Evolutionary conservation across 345 rosid species (phyloP), one percentile per base, ranked within the genome.

Genomic region (Aquilaria yunnanensis): DNA sequence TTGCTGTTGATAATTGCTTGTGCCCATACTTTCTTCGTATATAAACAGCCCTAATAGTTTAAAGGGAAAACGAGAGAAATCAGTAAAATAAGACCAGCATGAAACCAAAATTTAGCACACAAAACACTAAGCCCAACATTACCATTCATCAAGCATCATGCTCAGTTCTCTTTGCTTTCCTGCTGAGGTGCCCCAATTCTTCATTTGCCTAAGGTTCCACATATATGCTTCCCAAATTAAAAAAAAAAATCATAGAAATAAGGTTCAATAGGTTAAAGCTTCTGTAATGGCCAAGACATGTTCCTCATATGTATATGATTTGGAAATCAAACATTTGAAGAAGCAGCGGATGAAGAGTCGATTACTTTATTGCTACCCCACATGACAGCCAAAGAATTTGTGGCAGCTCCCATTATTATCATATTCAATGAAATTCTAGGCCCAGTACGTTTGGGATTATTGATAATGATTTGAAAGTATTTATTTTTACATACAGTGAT

Each of bases 111-210:
- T 58, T 23, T 47, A 69, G 49, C 5, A 67, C 14, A 50, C 34
- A 56, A 75, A 72, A 76, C 47, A 47, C 50, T 52, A n/a, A 55
- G 62, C 34, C 52, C 59, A 64, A 59, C 12, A 54, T 31, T 78
- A 90, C 99, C 99, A 94, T 82, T 94, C 99, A 82, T 88, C 99
- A 59, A 94, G 88, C 95, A 94, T 78, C 84, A 85, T 82, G 85
- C 88, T 69, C 54, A 94, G 89, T 77, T 82, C 86, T 69, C 62
- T 79, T 82, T 85, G 92, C 81, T 90, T 94, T 78, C 75, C 99
- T 23, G 79, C 63, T 62, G 95, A 90, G 51, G 88, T 88, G 55
- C 89, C 86, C 97, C 97, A 94, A 56, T 49, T 88, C 59, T 84
- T 82, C 93, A 94, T 90, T 75, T 88, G 97, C 84, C 99, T 94